A percentile compares a stretch with the other conserved stretches of the same genome.
Evolutionary conservation across 768 basidiomycete species (phyloP).

Genomic region (Mycena indigotica): DNA sequence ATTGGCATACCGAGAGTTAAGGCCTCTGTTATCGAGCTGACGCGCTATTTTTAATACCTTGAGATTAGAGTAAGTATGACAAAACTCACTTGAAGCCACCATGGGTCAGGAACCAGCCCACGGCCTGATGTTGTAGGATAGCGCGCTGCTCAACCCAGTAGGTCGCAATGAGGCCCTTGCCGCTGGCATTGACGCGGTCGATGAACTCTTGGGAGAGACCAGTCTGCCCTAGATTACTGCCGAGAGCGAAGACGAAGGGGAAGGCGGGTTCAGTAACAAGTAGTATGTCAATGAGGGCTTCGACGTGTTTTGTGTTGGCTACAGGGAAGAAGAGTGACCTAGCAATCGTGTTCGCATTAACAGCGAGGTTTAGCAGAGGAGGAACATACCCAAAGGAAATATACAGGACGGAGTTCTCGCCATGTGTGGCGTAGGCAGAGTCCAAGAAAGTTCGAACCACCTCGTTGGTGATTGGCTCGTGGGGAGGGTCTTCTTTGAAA

Average conservation of each 20-base stretch:
- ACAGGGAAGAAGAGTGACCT: constrained; percentile 6
- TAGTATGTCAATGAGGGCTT: constrained; percentile 6
- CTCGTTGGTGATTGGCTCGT: neutral
- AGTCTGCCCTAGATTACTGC: neutral
- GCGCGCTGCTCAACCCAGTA: constrained; percentile 7
- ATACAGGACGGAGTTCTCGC: constrained; percentile 10
- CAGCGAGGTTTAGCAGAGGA: no score
- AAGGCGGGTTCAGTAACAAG: neutral
- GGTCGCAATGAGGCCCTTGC: constrained; percentile 8
- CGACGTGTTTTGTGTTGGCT: constrained; percentile 1
- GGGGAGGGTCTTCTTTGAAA: neutral
- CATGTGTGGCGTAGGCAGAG: constrained; percentile 1
- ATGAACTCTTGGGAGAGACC: constrained; percentile 2
- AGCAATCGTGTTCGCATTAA: no score
- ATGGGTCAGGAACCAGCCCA: constrained; percentile 10
- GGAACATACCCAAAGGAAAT: constrained; percentile 19
- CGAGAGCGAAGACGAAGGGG: constrained; percentile 10
- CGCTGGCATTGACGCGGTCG: constrained; percentile 7
- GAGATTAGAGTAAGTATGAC: no score
- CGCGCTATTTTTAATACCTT: no score
- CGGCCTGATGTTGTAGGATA: constrained; percentile 1
- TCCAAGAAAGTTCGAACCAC: constrained; percentile 3
- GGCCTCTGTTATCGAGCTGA: constrained; percentile 8
- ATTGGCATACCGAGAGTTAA: constrained; percentile 9
- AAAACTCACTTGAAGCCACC: constrained; percentile 10